Evolutionary conservation across 139 green algal species (phyloP).

Genomic region (Nannochloris sp.): DNA sequence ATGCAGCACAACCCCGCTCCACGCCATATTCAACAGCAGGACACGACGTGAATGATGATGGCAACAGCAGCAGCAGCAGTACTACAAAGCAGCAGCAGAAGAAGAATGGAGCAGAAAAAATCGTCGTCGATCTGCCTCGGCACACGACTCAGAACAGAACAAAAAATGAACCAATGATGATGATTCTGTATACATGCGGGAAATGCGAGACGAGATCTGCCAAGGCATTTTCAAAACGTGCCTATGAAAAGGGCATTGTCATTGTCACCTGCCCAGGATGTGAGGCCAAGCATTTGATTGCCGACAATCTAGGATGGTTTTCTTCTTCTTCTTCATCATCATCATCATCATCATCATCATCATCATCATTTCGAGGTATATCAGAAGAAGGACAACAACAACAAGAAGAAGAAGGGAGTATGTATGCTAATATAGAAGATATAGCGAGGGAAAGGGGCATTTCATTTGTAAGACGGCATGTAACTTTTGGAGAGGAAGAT

Average conservation of each 20-base stretch:
- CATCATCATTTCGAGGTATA: constrained; percentile 17
- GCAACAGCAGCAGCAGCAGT: not conserved
- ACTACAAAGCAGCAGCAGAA: not conserved
- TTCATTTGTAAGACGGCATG: no score
- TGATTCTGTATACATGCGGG: constrained; percentile 31
- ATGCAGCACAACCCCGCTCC: no score
- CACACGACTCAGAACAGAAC: constrained; percentile 2
- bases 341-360: constrained; percentile 17
- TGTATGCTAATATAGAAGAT: constrained; percentile 16
- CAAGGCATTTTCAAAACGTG: constrained; percentile 43
- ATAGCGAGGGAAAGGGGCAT: constrained; percentile 1
- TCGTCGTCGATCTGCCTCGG: not conserved
- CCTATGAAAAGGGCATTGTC: constrained; percentile 52
- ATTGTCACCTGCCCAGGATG: constrained; percentile 52
- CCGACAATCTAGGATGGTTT: constrained; percentile 55
- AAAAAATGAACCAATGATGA: constrained; percentile 8
- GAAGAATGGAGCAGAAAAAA: not conserved
- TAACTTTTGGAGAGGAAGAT: no score
- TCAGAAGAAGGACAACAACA: not conserved
- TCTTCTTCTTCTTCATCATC: constrained; percentile 22
- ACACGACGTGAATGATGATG: no score
- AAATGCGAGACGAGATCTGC: constrained; percentile 37
- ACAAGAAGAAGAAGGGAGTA: not conserved
- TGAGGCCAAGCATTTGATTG: constrained; percentile 49
- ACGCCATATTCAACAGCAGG: no score